These are phyloP conservation scores for Peribolospora kevripleyi DNA, from an alignment of 768 basidiomycete species.

Conservation along the genomic window DNA sequence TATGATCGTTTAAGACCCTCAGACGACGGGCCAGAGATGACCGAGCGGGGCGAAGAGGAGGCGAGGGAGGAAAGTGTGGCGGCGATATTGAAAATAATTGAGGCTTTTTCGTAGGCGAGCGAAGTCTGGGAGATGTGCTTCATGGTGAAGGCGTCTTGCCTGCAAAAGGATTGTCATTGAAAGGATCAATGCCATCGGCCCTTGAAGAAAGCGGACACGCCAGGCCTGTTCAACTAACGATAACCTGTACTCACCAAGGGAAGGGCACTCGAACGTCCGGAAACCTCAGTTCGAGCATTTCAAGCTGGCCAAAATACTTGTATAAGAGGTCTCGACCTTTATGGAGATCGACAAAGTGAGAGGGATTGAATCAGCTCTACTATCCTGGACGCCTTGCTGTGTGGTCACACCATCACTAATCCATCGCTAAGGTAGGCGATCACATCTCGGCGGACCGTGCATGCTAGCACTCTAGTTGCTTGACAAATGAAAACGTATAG, in stretches of 20 bases:
- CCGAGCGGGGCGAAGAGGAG: constrained; percentile 48
- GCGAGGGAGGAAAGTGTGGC: constrained; percentile 82
- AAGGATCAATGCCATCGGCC: neutral
- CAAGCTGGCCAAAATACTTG: constrained; percentile 98
- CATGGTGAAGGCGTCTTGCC: constrained; percentile 75
- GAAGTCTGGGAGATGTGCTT: constrained; percentile 87
- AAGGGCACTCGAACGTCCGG: constrained; percentile 89
- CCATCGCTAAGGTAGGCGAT: too few relatives aligned
- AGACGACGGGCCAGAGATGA: constrained; percentile 27
- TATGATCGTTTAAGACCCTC: constrained; percentile 85
- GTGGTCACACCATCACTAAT: too few relatives aligned
- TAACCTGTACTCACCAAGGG: constrained; percentile 31
- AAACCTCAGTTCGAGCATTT: constrained; percentile 86
- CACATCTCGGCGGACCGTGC: too few relatives aligned
- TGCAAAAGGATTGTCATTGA: constrained; percentile 2
- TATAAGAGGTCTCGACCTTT: constrained; percentile 61
- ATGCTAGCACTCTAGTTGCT: neutral
- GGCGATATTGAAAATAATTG: constrained; percentile 86
- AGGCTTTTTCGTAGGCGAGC: constrained; percentile 94
- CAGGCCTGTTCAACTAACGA: too few relatives aligned
- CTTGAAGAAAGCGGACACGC: neutral
- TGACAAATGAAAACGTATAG: neutral
- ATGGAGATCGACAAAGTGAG: too few relatives aligned
- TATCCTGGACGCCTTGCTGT: too few relatives aligned
- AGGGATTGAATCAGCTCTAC: too few relatives aligned